Evolutionary conservation across 2,329 filamentous ascomycete genomes (phyloP).

Genomic region (Monosporascus sp.): DNA sequence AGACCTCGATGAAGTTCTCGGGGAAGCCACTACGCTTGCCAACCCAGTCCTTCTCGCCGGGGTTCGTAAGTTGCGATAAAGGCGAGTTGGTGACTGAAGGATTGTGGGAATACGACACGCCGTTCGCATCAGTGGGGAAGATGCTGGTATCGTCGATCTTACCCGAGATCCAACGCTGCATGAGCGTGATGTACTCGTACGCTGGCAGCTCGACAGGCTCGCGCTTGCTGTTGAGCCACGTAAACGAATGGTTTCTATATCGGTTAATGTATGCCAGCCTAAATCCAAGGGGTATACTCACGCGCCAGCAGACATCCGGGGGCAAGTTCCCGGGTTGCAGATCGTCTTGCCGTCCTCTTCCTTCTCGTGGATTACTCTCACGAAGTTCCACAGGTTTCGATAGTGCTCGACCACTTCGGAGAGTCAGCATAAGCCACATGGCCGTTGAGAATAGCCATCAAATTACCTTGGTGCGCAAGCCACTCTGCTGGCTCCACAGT

Average conservation of each 20-base stretch:
- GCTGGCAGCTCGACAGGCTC: constrained; percentile 90
- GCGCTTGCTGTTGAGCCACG: constrained; percentile 85
- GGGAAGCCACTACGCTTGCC: constrained; percentile 93
- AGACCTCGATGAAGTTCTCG: constrained; percentile 79
- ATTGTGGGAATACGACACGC: constrained; percentile 60
- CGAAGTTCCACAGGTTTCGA: constrained; percentile 81
- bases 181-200: constrained; percentile 87
- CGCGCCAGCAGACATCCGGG: constrained; percentile 91
- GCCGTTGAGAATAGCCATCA: neutral
- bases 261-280: constrained; percentile 1
- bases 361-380: constrained; percentile 80
- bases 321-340: constrained; percentile 79
- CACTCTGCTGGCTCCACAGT: constrained; percentile 93
- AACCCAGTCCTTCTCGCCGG: constrained; percentile 67
- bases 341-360: constrained; percentile 72
- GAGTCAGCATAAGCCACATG: constrained; percentile 8
- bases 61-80: constrained; percentile 56
- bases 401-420: constrained; percentile 82
- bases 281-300: constrained; percentile 44
- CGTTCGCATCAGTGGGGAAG: constrained; percentile 80
- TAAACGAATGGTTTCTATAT: constrained; percentile 81
- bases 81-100: constrained; percentile 53
- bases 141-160: constrained; percentile 87
- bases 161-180: constrained; percentile 95
- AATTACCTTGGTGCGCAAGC: constrained; percentile 86